Conservation (phyloP, 2,329 filamentous ascomycete genomes). For the Albifimbria verrucaria region DNA sequence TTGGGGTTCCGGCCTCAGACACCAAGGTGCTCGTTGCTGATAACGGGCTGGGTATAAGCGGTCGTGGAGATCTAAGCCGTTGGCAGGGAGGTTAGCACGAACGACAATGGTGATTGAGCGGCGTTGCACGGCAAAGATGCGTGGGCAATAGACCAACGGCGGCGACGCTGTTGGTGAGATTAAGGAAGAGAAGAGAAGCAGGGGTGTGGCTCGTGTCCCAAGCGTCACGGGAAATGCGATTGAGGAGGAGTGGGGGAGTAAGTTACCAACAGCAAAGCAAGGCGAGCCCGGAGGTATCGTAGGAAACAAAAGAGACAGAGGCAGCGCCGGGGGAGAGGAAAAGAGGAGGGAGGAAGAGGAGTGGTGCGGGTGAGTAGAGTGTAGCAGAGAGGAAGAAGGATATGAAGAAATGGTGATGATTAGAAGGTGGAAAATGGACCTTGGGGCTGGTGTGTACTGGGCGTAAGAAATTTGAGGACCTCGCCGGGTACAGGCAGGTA, state of each 20-base stretch:
- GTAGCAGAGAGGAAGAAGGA: background rate
- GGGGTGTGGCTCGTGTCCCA: too few species aligned
- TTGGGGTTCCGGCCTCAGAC: constrained; percentile 40
- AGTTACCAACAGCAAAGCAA: background rate
- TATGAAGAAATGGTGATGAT: background rate
- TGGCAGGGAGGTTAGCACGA: constrained; percentile 16
- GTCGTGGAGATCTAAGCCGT: constrained; percentile 43
- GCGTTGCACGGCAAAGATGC: background rate
- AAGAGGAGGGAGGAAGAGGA: too few species aligned
- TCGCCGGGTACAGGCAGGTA: too few species aligned
- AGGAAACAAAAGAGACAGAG: background rate
- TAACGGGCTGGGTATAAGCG: constrained; percentile 47
- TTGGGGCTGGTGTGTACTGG: background rate
- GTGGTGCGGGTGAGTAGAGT: too few species aligned
- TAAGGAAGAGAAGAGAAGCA: too few species aligned
- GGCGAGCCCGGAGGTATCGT: too few species aligned
- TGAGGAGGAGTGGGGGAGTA: background rate
- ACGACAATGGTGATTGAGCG: background rate
- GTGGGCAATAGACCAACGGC: background rate
- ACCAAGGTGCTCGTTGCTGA: constrained; percentile 40
- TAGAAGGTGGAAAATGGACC: background rate
- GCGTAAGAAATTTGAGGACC: too few species aligned
- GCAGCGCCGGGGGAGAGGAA: background rate
- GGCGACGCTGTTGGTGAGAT: background rate
- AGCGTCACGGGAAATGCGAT: background rate